A percentile compares a stretch with the other conserved stretches of the same genome.
Conservation (phyloP, 495 filamentous ascomycete genomes). For the Penicillium angulare region DNA sequence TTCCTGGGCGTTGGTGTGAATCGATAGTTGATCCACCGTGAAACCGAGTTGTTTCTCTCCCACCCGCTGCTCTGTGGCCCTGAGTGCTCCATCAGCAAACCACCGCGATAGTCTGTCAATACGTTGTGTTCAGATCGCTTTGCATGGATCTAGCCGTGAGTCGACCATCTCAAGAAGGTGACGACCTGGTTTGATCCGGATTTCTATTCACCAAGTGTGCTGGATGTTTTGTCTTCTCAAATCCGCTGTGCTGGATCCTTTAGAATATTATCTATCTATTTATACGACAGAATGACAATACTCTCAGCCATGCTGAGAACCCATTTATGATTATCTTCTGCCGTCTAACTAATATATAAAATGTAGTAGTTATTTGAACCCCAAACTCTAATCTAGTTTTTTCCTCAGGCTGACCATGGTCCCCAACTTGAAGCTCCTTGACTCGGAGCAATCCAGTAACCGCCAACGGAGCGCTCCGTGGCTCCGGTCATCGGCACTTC, state of each 20-base stretch:
- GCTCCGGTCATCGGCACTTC: constrained; percentile 18
- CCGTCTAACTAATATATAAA: no score
- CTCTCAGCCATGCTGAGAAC: neutral
- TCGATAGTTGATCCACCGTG: neutral
- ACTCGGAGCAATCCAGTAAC: constrained; percentile 2
- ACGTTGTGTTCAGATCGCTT: neutral
- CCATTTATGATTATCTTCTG: no score
- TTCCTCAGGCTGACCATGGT: neutral
- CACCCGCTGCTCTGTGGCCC: neutral
- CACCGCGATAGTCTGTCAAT: no score
- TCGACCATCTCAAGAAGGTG: neutral
- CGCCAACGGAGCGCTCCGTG: constrained; percentile 1
- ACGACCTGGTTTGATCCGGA: neutral
- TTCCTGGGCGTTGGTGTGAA: neutral
- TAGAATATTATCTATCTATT: neutral
- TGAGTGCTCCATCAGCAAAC: no score
- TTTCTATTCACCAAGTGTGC: neutral
- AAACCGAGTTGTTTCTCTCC: neutral
- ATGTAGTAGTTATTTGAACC: no score
- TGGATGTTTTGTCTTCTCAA: neutral
- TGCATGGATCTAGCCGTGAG: neutral
- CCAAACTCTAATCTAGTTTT: no score
- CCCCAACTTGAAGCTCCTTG: neutral
- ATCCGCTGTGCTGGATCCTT: neutral
- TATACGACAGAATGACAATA: neutral